Base-by-base conservation (phyloP, 176 grass and related monocot species). In the Thalia dealbata region DNA sequence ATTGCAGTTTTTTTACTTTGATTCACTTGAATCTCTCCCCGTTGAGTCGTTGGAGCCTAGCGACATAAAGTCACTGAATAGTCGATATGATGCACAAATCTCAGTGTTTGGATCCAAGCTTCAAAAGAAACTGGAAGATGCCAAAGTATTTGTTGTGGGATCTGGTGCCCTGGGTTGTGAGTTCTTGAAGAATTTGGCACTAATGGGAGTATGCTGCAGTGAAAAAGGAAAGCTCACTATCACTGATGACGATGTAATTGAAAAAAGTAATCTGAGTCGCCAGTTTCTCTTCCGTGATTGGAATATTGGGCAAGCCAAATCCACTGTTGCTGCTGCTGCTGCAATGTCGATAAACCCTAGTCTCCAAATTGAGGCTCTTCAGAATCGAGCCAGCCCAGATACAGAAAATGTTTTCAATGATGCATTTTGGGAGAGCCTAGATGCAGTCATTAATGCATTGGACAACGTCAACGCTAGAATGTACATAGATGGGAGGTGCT, bases 211-310 rank as follows among this genome's bases (percentile, higher is more conserved):
- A 79, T 96, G 87, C 54, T 96, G 88, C 73, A 77, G 75, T 67
- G 48, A 73, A 32, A 85, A 75, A 72, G 88, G 92, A 51, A 91
- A 84, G 45, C 75, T 96, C 55, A 96, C 80, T 18, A 71, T 91
- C 70, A 96, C 92, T 79, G 92, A 96, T 89, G 92, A 96, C 64
- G 88, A 96, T 84, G 84, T 96, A 21, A 96, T 91, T 83, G 88
- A 96, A 76, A 96, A 89, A 80, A 96, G 92, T 63, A 96, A 96
- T 85, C 88, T 96, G 44, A 96, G 92, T 76, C 92, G 92, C 22
- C 92, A 96, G 61, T 96, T 96, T 81, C 92, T 96, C 64, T 96
- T 96, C 80, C 88, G 92, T 16, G 86, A 96, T 75, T 96, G 88
- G 82, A 91, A 96, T 75, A 96, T 96, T 79, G 86, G 92, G 52